Evolutionary conservation across 2,329 filamentous ascomycete genomes (phyloP).

Genomic region (Camillea tinctor): DNA sequence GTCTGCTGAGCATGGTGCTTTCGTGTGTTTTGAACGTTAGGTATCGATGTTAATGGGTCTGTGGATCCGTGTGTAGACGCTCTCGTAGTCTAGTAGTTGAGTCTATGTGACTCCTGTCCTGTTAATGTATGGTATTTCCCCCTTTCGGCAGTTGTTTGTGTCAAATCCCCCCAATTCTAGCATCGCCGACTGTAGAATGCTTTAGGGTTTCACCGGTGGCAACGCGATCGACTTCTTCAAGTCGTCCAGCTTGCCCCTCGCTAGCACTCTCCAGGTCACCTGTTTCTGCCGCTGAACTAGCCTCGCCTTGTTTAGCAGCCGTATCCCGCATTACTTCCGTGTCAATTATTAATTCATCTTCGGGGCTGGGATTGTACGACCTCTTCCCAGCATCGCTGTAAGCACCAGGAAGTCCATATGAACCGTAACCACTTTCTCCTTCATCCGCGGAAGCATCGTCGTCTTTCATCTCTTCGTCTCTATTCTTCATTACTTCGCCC

Average conservation of each 20-base stretch:
- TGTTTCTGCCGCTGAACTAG: neutral
- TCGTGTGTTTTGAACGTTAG: neutral
- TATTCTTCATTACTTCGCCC: constrained; percentile 6
- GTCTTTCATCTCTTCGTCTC: constrained; percentile 5
- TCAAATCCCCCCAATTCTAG: neutral
- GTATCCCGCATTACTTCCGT: neutral
- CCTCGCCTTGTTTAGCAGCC: neutral
- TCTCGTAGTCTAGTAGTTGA: neutral
- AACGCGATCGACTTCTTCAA: neutral
- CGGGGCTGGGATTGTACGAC: neutral
- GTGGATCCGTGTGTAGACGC: neutral
- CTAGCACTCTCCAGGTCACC: neutral
- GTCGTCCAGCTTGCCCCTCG: neutral
- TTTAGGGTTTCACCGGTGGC: neutral
- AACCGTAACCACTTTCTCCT: constrained; percentile 16
- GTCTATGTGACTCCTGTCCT: neutral
- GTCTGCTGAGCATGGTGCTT: neutral
- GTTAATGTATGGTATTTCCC: neutral
- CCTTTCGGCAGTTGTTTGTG: neutral
- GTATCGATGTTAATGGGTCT: neutral
- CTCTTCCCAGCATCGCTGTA: neutral
- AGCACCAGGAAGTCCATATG: constrained; percentile 2
- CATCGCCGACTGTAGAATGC: neutral
- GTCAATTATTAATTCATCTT: constrained; percentile 1
- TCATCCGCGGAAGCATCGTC: constrained; percentile 8